Evolutionary conservation across 208 protist genomes (phyloP).

Genomic region (Leishmania mexicana): DNA sequence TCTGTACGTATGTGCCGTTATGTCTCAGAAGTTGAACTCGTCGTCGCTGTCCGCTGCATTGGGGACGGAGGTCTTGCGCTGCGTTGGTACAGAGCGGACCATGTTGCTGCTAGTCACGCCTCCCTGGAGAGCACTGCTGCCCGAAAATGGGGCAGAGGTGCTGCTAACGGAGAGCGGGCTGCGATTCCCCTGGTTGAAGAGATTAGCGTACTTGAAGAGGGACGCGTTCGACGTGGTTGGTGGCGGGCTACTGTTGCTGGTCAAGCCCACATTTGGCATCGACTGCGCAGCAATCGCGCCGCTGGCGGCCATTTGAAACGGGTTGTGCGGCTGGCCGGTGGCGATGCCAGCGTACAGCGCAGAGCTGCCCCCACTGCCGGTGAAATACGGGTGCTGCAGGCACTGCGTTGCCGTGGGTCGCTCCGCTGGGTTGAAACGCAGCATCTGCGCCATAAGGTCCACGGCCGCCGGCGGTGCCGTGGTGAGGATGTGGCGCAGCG

Average conservation of each 20-base stretch:
- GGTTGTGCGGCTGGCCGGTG: slow-evolving; percentile 91
- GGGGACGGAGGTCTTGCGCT: slow-evolving; percentile 28
- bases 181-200: slow-evolving; percentile 67
- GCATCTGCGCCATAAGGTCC: slow-evolving; percentile 95
- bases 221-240: slow-evolving; percentile 37
- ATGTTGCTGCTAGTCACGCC: slow-evolving; percentile 28
- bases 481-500: slow-evolving; percentile 89
- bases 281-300: slow-evolving; percentile 11
- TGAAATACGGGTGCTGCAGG: slow-evolving; percentile 97
- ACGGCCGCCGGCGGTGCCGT: slow-evolving; percentile 94
- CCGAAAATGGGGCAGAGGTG: slow-evolving; percentile 28
- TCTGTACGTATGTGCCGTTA: not conserved
- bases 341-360: slow-evolving; percentile 81
- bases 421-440: slow-evolving; percentile 96
- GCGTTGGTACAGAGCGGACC: slow-evolving; percentile 34
- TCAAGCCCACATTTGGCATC: slow-evolving; percentile 39
- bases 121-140: slow-evolving; percentile 24
- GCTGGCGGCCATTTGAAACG: slow-evolving; percentile 75
- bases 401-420: slow-evolving; percentile 94
- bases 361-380: slow-evolving; percentile 59
- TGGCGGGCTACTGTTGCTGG: slow-evolving; percentile 53
- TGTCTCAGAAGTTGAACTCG: slow-evolving; percentile 85
- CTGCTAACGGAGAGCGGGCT: slow-evolving; percentile 39
- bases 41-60: slow-evolving; percentile 59
- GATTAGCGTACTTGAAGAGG: slow-evolving; percentile 59